A percentile compares a stretch with the other conserved stretches of the same genome.
These are phyloP conservation scores for Sugiyamaella xylanicola DNA, from an alignment of 1,139 yeast genomes.

Conservation along the genomic window DNA sequence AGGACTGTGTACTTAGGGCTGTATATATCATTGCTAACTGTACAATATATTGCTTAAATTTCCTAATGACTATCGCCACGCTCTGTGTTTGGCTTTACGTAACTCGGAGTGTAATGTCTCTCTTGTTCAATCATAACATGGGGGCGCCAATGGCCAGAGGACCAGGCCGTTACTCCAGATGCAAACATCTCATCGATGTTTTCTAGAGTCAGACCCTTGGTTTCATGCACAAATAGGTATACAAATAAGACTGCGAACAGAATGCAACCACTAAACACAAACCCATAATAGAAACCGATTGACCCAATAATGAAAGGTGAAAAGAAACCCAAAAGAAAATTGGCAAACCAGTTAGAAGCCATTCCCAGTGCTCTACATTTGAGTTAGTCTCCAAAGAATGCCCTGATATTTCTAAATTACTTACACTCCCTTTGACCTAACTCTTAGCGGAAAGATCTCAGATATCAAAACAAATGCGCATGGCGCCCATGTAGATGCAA, in stretches of 20 bases:
- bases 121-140: slow-evolving; percentile 4
- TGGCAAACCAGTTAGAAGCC: slow-evolving; percentile 79
- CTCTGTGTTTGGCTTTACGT: not conserved
- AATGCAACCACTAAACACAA: slow-evolving; percentile 73
- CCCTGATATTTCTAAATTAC: not conserved
- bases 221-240: slow-evolving; percentile 65
- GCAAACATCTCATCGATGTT: slow-evolving; percentile 64
- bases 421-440: slow-evolving; percentile 72
- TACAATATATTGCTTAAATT: not conserved
- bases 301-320: slow-evolving; percentile 51
- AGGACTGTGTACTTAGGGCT: not conserved
- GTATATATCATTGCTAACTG: not conserved
- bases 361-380: slow-evolving; percentile 49
- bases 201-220: slow-evolving; percentile 73
- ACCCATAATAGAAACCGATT: slow-evolving; percentile 64
- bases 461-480: slow-evolving; percentile 77
- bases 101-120: not conserved
- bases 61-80: not conserved
- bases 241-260: slow-evolving; percentile 55
- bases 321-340: slow-evolving; percentile 60
- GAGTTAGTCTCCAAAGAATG: too few species aligned
- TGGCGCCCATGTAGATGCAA: slow-evolving; percentile 90
- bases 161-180: slow-evolving; percentile 38
- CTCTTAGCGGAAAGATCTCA: slow-evolving; percentile 76
- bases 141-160: slow-evolving; percentile 37